phyloP scores from a whole-genome alignment of 352 stramenopile genomes.

The Plasmopara halstedii region DNA sequence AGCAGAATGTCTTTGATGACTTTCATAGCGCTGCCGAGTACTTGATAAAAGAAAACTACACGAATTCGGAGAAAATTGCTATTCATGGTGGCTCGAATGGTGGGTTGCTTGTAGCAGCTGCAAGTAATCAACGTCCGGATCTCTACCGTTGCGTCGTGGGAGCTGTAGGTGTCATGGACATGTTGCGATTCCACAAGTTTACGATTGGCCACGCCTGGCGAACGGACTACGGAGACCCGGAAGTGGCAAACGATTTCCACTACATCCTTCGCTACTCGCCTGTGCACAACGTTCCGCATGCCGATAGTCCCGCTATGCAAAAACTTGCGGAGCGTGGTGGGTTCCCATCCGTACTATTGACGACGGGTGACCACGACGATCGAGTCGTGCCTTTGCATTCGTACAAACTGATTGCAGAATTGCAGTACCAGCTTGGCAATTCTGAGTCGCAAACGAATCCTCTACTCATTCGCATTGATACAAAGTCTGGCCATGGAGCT shows the following conservation, averaged over 20 bases:
- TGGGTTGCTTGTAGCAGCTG: slow-evolving; percentile 90
- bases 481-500: slow-evolving; percentile 82
- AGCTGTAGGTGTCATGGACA: slow-evolving; percentile 93
- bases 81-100: slow-evolving; percentile 91
- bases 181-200: slow-evolving; percentile 94
- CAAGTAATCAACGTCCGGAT: slow-evolving; percentile 84
- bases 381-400: slow-evolving; percentile 86
- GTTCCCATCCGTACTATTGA: slow-evolving; percentile 80
- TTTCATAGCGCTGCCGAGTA: slow-evolving; percentile 92
- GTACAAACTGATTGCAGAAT: slow-evolving; percentile 85
- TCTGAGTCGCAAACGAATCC: slow-evolving; percentile 66
- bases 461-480: slow-evolving; percentile 86
- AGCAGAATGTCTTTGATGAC: slow-evolving; percentile 94
- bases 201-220: slow-evolving; percentile 90
- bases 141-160: slow-evolving; percentile 90
- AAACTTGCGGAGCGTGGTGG: slow-evolving; percentile 39
- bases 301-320: slow-evolving; percentile 40
- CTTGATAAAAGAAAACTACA: slow-evolving; percentile 86
- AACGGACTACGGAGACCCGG: slow-evolving; percentile 81
- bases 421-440: slow-evolving; percentile 71
- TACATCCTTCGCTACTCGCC: slow-evolving; percentile 84
- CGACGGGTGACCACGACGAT: slow-evolving; percentile 87
- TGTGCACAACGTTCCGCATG: slow-evolving; percentile 80
- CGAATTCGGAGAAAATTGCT: slow-evolving; percentile 83
- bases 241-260: slow-evolving; percentile 71